Evolutionary conservation across 257 asterid genomes (phyloP).

Genomic region (Jaltomata sinuosa): DNA sequence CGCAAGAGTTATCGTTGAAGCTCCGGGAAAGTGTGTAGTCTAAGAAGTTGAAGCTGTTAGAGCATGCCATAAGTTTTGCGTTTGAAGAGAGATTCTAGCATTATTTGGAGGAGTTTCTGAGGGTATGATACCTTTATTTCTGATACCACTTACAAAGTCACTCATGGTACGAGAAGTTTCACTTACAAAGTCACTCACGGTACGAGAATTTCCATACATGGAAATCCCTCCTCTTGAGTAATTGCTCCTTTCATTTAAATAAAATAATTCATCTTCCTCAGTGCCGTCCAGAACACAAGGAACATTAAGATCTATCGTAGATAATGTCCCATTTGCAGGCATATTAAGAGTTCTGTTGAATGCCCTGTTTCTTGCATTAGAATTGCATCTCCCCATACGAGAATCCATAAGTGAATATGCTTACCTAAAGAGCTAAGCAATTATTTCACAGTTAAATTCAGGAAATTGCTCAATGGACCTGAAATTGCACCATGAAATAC

Average conservation of each 20-base stretch:
- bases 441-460: background rate
- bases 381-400: background rate
- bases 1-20: background rate
- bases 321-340: too few relatives aligned
- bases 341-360: background rate
- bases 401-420: background rate
- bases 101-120: background rate
- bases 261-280: background rate
- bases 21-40: background rate
- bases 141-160: background rate
- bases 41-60: background rate
- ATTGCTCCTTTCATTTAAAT: too few relatives aligned
- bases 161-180: background rate
- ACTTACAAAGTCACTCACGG: background rate
- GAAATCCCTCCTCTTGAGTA: background rate
- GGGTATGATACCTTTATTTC: background rate
- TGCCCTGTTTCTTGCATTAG: too few relatives aligned
- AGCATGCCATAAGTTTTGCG: background rate
- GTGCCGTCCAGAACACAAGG: background rate
- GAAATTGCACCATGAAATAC: background rate
- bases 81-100: background rate
- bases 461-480: background rate
- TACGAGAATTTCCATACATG: background rate
- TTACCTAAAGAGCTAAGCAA: too few relatives aligned
- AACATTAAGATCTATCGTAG: background rate